Evolutionary conservation across 192 early-diverging fungal species (phyloP).

Genomic region (Phlyctochytrium arcticum): DNA sequence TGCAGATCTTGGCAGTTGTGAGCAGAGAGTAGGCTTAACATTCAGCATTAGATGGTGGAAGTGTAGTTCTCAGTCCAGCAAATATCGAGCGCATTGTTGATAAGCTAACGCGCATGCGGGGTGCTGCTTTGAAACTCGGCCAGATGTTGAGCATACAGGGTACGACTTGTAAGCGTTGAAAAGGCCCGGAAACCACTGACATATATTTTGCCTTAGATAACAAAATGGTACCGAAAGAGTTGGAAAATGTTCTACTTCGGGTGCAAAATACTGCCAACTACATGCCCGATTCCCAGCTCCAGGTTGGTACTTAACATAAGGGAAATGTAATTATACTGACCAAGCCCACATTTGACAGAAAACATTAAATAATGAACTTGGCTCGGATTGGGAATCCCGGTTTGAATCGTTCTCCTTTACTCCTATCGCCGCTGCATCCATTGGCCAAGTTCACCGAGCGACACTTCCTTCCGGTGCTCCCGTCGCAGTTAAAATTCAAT

Average conservation of each 20-base stretch:
- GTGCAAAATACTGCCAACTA: conserved; percentile 96
- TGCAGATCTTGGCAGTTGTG: no score
- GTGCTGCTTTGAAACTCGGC: conserved; percentile 93
- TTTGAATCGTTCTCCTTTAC: conserved; percentile 69
- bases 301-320: no score
- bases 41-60: neutral
- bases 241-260: conserved; percentile 74
- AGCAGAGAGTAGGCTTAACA: neutral
- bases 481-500: conserved; percentile 93
- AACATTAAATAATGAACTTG: conserved; percentile 66
- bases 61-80: conserved; percentile 52
- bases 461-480: conserved; percentile 38
- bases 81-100: conserved; percentile 86
- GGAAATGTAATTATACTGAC: no score
- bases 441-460: conserved; percentile 49
- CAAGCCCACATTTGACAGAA: conserved; percentile 28
- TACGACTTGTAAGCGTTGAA: no score
- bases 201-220: conserved; percentile 27
- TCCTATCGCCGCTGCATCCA: conserved; percentile 81
- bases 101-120: conserved; percentile 87
- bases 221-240: conserved; percentile 66
- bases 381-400: conserved; percentile 62
- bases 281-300: conserved; percentile 86
- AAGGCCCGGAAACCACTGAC: no score
- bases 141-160: conserved; percentile 98